These are phyloP conservation scores for Aspergillus ruber DNA, from an alignment of 2,329 filamentous ascomycete genomes.

Conservation along the genomic window DNA sequence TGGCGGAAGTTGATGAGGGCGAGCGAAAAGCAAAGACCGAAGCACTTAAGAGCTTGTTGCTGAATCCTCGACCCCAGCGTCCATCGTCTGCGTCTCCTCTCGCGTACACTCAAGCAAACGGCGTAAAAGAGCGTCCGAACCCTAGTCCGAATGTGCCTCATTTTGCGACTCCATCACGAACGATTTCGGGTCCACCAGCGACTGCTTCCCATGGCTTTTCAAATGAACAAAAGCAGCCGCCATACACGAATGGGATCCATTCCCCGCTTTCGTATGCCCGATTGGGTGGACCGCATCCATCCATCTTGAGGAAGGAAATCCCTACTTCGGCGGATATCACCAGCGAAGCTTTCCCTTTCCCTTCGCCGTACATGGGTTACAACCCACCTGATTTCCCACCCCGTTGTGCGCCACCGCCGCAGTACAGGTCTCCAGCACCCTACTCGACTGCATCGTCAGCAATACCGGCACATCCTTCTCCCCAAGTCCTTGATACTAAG, in stretches of 20 bases:
- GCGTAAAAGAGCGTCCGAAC: slow-evolving; percentile 12
- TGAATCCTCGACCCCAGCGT: slow-evolving; percentile 36
- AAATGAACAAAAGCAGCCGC: slow-evolving; percentile 10
- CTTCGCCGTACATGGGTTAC: slow-evolving; percentile 16
- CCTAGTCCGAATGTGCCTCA: slow-evolving; percentile 19
- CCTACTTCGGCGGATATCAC: slow-evolving; percentile 10
- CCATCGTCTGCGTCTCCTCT: slow-evolving; percentile 27
- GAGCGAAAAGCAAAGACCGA: slow-evolving; percentile 39
- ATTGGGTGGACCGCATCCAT: slow-evolving; percentile 18
- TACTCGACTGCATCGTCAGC: slow-evolving; percentile 16
- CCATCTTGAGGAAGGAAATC: slow-evolving; percentile 27
- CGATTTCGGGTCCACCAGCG: slow-evolving; percentile 29
- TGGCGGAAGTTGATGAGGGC: slow-evolving; percentile 27
- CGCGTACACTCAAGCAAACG: slow-evolving; percentile 12
- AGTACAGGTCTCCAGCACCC: slow-evolving; percentile 16
- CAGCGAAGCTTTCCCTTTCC: slow-evolving; percentile 8
- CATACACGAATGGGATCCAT: slow-evolving; percentile 12
- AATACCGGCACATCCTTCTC: slow-evolving; percentile 16
- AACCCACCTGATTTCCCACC: slow-evolving; percentile 15
- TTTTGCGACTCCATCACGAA: slow-evolving; percentile 25
- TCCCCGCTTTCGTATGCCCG: slow-evolving; percentile 18
- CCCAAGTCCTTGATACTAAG: slow-evolving; percentile 33
- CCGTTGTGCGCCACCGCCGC: background rate
- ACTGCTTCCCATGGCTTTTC: slow-evolving; percentile 14
- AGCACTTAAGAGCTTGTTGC: slow-evolving; percentile 40